A percentile compares a stretch with the other conserved stretches of the same genome.
Conservation (phyloP, 257 asterid species). For the Knoxia roxburghii region DNA sequence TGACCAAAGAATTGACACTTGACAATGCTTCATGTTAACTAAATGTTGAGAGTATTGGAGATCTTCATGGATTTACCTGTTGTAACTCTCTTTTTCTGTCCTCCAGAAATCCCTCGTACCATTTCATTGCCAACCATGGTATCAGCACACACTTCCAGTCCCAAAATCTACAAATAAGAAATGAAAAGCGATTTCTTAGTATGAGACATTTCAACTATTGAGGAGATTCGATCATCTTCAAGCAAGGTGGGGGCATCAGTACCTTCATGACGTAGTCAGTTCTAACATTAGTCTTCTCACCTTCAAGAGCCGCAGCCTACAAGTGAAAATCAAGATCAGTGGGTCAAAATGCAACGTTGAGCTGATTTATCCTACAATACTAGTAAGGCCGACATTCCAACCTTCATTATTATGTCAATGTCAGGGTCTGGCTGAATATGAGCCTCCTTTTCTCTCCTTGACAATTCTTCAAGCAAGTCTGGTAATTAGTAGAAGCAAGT, state of each 20-base stretch:
- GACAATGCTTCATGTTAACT: background rate
- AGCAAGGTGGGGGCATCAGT: background rate
- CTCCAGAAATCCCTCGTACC: slow-evolving; percentile 95
- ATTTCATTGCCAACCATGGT: slow-evolving; percentile 92
- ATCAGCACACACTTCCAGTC: slow-evolving; percentile 64
- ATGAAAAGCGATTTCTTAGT: background rate
- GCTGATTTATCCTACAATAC: background rate
- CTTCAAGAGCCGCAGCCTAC: slow-evolving; percentile 78
- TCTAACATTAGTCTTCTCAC: slow-evolving; percentile 70
- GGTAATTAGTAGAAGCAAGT: slow-evolving; percentile 15
- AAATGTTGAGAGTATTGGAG: background rate
- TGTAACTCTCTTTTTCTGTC: slow-evolving; percentile 86
- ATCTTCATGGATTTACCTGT: slow-evolving; percentile 41
- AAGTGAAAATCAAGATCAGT: slow-evolving; percentile 1
- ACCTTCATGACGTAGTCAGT: slow-evolving; percentile 91
- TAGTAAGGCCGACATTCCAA: slow-evolving; percentile 6
- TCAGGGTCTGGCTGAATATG: slow-evolving; percentile 84
- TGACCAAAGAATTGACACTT: background rate
- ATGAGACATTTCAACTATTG: background rate
- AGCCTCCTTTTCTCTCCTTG: slow-evolving; percentile 84
- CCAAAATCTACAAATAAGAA: slow-evolving; percentile 16
- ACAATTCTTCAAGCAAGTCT: slow-evolving; percentile 72
- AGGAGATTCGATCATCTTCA: background rate
- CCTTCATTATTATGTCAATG: slow-evolving; percentile 91
- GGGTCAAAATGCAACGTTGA: background rate